These are phyloP conservation scores for Xylaria sp. DNA, from an alignment of 495 filamentous ascomycete species.

Conservation along the genomic window DNA sequence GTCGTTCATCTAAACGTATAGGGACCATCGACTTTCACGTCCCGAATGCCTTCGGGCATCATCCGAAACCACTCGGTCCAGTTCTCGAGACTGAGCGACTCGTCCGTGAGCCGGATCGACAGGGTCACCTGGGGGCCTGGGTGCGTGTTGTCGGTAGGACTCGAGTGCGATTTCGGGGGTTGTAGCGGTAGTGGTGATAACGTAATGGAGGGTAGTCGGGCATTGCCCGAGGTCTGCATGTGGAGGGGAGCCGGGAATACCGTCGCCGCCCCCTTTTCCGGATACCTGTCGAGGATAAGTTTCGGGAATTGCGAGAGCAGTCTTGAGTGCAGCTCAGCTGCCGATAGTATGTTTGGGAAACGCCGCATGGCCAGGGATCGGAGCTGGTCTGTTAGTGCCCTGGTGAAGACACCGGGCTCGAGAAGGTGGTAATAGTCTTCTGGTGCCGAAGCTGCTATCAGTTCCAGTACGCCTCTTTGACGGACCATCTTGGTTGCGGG, in stretches of 20 bases:
- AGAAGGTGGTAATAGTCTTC: slow-evolving; percentile 51
- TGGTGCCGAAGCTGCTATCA: slow-evolving; percentile 55
- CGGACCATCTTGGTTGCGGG: slow-evolving; percentile 51
- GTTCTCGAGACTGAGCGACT: slow-evolving; percentile 47
- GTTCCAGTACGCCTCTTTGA: slow-evolving; percentile 52
- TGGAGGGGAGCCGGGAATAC: slow-evolving; percentile 55
- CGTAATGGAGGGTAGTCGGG: slow-evolving; percentile 54
- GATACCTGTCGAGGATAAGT: slow-evolving; percentile 51
- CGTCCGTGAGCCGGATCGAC: slow-evolving; percentile 52
- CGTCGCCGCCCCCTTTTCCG: slow-evolving; percentile 47
- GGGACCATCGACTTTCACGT: slow-evolving; percentile 55
- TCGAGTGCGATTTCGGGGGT: slow-evolving; percentile 36
- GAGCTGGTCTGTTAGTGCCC: slow-evolving; percentile 50
- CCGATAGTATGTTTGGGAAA: slow-evolving; percentile 46
- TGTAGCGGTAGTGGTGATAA: slow-evolving; percentile 49
- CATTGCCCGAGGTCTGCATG: slow-evolving; percentile 53
- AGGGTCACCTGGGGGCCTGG: slow-evolving; percentile 47
- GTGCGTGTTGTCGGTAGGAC: slow-evolving; percentile 37
- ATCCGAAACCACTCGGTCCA: slow-evolving; percentile 59
- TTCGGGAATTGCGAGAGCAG: slow-evolving; percentile 51
- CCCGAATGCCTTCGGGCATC: slow-evolving; percentile 57
- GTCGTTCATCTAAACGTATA: slow-evolving; percentile 54
- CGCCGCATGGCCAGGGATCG: slow-evolving; percentile 48
- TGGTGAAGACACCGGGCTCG: slow-evolving; percentile 53
- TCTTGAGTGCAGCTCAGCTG: slow-evolving; percentile 55